Conservation (phyloP, 331 rosid genomes). For the Rosa hybrid region DNA sequence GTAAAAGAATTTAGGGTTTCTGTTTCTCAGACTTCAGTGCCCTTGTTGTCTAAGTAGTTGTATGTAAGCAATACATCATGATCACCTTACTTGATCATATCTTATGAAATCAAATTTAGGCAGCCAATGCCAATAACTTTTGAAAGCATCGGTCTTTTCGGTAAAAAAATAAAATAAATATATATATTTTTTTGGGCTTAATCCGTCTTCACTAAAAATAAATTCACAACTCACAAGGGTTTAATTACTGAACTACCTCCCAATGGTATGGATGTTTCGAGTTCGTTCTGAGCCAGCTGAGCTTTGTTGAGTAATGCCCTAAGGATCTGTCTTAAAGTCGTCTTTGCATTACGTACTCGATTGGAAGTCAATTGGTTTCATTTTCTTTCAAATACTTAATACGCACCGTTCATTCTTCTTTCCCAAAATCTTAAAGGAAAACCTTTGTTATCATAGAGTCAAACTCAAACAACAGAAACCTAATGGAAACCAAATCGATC, state of each 20-base stretch:
- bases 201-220: neutral
- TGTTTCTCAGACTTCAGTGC: neutral
- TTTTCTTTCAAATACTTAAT: neutral
- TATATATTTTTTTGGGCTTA: neutral
- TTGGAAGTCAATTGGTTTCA: neutral
- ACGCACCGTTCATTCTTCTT: neutral
- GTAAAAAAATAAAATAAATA: no score
- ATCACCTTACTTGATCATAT: neutral
- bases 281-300: neutral
- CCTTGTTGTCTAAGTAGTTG: neutral
- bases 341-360: no score
- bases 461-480: neutral
- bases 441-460: neutral
- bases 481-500: neutral
- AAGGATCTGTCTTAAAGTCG: neutral
- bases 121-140: neutral
- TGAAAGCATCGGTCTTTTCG: neutral
- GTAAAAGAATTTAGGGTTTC: neutral
- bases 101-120: neutral
- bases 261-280: neutral
- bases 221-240: neutral
- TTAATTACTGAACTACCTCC: neutral
- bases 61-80: neutral
- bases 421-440: neutral
- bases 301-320: neutral